These are phyloP conservation scores for Cutaneotrichosporon cutaneum DNA, from an alignment of 1,284 basidiomycete species.

Conservation along the genomic window DNA sequence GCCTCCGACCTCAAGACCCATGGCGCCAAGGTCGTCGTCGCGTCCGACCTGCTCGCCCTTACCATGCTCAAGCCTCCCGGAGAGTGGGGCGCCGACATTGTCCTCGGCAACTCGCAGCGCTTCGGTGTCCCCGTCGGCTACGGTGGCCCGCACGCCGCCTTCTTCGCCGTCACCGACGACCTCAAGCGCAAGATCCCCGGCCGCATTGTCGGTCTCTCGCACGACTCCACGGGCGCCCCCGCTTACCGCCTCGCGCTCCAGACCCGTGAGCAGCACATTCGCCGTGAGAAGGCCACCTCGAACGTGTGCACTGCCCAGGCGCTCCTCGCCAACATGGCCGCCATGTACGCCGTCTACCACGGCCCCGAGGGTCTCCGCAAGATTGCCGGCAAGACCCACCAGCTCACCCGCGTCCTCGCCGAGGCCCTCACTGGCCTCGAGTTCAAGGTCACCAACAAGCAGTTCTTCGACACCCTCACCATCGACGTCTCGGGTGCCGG, in stretches of 20 bases:
- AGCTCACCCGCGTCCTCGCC: conserved; percentile 79
- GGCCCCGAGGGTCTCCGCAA: conserved; percentile 80
- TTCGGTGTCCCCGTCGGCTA: conserved; percentile 88
- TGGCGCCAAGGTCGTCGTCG: conserved; percentile 78
- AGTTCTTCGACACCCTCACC: conserved; percentile 94
- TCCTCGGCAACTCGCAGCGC: conserved; percentile 88
- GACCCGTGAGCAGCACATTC: conserved; percentile 94
- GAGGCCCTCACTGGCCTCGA: conserved; percentile 69
- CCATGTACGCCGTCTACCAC: conserved; percentile 97
- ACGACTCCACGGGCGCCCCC: conserved; percentile 76
- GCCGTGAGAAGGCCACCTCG: conserved; percentile 90
- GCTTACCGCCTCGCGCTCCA: conserved; percentile 93
- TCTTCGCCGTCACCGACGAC: conserved; percentile 90
- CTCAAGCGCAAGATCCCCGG: conserved; percentile 98
- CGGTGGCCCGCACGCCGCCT: conserved; percentile 89
- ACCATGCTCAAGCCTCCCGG: conserved; percentile 94
- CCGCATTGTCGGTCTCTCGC: conserved; percentile 84
- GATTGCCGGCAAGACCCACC: conserved; percentile 88
- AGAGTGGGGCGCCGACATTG: conserved; percentile 98
- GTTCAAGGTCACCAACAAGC: conserved; percentile 61
- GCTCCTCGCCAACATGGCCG: conserved; percentile 92
- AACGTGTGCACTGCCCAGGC: conserved; percentile 91
- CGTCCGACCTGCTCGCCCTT: conserved; percentile 88
- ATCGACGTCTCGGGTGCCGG: conserved; percentile 63
- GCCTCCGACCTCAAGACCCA: conserved; percentile 69